Conservation (phyloP, 306 rosid genomes). For the Cercis canadensis region DNA sequence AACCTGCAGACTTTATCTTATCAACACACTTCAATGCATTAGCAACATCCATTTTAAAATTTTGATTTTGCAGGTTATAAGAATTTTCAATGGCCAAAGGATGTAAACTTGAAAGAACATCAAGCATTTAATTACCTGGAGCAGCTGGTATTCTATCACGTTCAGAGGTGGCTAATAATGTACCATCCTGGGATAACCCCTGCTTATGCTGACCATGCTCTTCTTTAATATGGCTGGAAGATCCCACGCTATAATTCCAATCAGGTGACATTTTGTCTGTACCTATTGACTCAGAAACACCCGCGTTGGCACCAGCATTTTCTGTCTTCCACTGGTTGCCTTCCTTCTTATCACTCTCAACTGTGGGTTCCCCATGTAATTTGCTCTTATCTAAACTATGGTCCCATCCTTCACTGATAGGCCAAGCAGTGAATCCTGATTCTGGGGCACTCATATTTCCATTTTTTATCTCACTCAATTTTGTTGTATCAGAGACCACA, state of each 20-base stretch:
- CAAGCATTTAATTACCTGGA: slow-evolving; percentile 55
- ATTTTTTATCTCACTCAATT: slow-evolving; percentile 54
- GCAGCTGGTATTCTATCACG: slow-evolving; percentile 52
- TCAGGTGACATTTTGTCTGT: slow-evolving; percentile 87
- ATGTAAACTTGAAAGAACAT: slow-evolving; percentile 42
- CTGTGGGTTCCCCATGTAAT: slow-evolving; percentile 47
- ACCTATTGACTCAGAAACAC: slow-evolving; percentile 53
- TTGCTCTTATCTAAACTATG: slow-evolving; percentile 54
- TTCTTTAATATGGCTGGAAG: slow-evolving; percentile 60
- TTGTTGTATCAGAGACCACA: slow-evolving; percentile 50
- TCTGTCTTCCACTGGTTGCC: slow-evolving; percentile 55
- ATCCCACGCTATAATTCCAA: slow-evolving; percentile 70
- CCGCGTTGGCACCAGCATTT: slow-evolving; percentile 46
- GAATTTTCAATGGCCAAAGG: slow-evolving; percentile 48
- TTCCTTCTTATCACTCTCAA: slow-evolving; percentile 63
- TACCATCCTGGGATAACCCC: slow-evolving; percentile 49
- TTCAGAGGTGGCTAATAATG: slow-evolving; percentile 47
- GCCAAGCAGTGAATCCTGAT: slow-evolving; percentile 52
- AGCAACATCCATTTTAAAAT: slow-evolving; percentile 42
- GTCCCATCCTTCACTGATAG: slow-evolving; percentile 54
- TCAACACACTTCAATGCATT: slow-evolving; percentile 46
- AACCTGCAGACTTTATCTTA: slow-evolving; percentile 34
- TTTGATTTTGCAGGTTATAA: slow-evolving; percentile 41
- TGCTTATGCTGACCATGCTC: slow-evolving; percentile 50
- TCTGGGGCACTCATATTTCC: slow-evolving; percentile 53